These are phyloP conservation scores for Monoraphidium neglectum DNA, from an alignment of 139 green algal genomes.

Conservation along the genomic window DNA sequence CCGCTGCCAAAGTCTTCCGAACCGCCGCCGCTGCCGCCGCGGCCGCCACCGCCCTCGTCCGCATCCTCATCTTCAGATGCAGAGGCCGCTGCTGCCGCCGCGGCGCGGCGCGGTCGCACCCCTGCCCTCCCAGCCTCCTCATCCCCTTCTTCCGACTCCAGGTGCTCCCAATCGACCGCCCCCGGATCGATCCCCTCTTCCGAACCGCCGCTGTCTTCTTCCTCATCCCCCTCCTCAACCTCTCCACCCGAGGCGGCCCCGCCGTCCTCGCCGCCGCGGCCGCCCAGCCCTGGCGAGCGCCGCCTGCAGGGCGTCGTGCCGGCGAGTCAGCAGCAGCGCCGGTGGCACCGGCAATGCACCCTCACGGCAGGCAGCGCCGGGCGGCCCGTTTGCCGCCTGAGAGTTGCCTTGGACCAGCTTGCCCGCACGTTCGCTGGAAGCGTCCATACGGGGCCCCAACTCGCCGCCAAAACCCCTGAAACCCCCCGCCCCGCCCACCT, in stretches of 20 bases:
- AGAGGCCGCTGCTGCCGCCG: too few species aligned
- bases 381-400: too few species aligned
- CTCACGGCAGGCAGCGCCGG: too few species aligned
- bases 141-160: background rate
- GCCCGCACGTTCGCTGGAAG: too few species aligned
- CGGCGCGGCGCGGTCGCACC: too few species aligned
- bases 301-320: background rate
- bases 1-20: background rate
- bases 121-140: too few species aligned
- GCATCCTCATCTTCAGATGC: background rate
- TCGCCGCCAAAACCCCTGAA: too few species aligned
- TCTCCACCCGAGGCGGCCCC: background rate
- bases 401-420: too few species aligned
- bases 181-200: background rate
- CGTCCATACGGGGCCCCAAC: too few species aligned
- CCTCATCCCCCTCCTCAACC: background rate
- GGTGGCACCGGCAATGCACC: too few species aligned
- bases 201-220: background rate
- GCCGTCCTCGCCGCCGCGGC: conserved; percentile 1
- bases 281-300: background rate
- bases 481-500: background rate
- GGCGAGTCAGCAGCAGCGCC: too few species aligned
- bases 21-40: background rate
- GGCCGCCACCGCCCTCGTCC: background rate
- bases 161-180: background rate